These are phyloP conservation scores for Cunninghamia lanceolata DNA, from an alignment of 75 land plant species.

Conservation along the genomic window DNA sequence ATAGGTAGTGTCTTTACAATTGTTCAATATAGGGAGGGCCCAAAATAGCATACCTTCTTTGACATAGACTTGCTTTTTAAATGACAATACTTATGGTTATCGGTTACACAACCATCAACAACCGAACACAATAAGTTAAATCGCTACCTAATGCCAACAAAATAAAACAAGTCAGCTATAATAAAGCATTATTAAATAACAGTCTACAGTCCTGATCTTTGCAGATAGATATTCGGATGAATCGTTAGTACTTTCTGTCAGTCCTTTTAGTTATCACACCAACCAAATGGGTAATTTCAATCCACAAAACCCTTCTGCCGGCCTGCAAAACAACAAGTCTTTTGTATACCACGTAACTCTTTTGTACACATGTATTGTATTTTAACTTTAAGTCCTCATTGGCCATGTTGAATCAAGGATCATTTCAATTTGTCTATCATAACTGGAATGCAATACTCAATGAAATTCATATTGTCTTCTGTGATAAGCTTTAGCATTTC, in stretches of 20 bases:
- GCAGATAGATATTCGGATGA: not conserved
- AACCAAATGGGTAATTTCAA: not conserved
- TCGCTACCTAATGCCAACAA: no score
- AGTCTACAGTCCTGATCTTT: not conserved
- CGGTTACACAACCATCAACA: no score
- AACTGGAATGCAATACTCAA: not conserved
- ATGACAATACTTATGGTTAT: no score
- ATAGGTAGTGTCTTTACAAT: no score
- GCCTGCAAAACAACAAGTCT: not conserved
- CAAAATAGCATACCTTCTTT: no score
- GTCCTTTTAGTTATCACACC: not conserved
- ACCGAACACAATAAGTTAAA: no score
- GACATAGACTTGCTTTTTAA: no score
- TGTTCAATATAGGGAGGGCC: no score
- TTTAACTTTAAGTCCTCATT: not conserved
- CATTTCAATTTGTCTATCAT: not conserved
- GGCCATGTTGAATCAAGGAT: not conserved
- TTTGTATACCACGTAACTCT: not conserved
- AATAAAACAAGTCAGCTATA: no score
- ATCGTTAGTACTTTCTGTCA: not conserved
- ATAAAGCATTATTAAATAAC: no score
- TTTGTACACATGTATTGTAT: not conserved
- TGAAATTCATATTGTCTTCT: not conserved
- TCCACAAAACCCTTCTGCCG: not conserved
- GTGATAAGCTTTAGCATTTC: not conserved